Percentiles rank a stretch among this genome's conserved stretches.
Evolutionary conservation across 306 rosid genomes (phyloP).

Genomic region (Dryas drummondii): DNA sequence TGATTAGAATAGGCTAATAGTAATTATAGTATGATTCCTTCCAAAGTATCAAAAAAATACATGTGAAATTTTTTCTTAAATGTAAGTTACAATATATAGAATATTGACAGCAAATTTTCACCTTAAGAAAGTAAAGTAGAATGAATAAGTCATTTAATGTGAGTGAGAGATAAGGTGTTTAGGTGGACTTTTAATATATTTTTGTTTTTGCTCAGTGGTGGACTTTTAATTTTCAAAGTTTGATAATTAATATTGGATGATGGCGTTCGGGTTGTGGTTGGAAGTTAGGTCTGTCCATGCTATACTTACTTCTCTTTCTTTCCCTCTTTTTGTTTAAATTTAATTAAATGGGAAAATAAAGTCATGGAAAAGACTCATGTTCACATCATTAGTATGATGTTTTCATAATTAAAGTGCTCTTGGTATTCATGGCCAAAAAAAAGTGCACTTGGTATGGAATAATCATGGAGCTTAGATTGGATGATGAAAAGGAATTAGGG

Average conservation of each 20-base stretch:
- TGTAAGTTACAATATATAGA: too few species aligned
- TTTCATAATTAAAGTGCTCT: neutral
- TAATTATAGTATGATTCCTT: too few species aligned
- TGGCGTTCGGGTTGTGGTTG: slow-evolving; percentile 41
- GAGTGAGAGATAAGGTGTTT: neutral
- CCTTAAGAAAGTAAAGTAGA: too few species aligned
- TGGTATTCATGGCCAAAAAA: neutral
- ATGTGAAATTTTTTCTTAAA: too few species aligned
- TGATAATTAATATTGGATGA: slow-evolving; percentile 21
- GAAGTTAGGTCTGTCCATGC: slow-evolving; percentile 52
- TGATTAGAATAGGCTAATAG: too few species aligned
- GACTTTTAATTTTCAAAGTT: neutral
- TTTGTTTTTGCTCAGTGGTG: neutral
- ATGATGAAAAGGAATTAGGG: neutral
- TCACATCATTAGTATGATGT: neutral
- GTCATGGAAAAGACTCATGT: neutral
- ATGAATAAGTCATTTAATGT: neutral
- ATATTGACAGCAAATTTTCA: too few species aligned
- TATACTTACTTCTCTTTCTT: slow-evolving; percentile 17
- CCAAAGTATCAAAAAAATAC: too few species aligned
- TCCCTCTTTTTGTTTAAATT: neutral
- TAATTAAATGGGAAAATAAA: neutral
- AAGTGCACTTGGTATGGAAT: neutral
- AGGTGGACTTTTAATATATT: slow-evolving; percentile 9
- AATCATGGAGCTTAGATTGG: neutral